A percentile compares a stretch with the other conserved stretches of the same genome.
Evolutionary conservation across 1,284 basidiomycete species (phyloP).

Genomic region (Anthracocystis setariae): DNA sequence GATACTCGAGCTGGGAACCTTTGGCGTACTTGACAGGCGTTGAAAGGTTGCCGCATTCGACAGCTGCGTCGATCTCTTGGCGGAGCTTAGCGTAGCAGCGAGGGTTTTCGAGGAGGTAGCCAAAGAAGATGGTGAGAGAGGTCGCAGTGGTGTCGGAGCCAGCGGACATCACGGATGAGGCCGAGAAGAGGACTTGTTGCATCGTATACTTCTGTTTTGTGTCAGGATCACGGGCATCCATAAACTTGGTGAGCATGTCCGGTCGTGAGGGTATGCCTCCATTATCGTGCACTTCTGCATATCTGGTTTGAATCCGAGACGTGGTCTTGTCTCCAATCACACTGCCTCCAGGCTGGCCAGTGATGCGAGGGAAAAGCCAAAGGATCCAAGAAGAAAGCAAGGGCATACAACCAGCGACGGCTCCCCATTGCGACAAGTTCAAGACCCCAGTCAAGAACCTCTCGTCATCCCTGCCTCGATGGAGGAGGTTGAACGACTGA

Average conservation of each 20-base stretch:
- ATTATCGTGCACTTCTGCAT: conserved; percentile 41
- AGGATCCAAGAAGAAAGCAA: conserved; percentile 31
- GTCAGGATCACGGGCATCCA: conserved; percentile 47
- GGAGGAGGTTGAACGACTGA: conserved; percentile 42
- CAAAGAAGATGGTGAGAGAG: conserved; percentile 56
- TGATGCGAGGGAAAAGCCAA: conserved; percentile 39
- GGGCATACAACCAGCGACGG: conserved; percentile 47
- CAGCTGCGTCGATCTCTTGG: conserved; percentile 54
- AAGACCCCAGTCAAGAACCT: conserved; percentile 48
- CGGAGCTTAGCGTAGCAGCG: conserved; percentile 50
- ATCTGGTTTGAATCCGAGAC: conserved; percentile 44
- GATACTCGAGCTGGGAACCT: conserved; percentile 51
- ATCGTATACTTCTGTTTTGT: conserved; percentile 37
- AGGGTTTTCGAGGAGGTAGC: conserved; percentile 58
- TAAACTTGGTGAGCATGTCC: conserved; percentile 57
- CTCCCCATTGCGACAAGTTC: conserved; percentile 57
- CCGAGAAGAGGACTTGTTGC: conserved; percentile 41
- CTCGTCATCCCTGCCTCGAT: conserved; percentile 38
- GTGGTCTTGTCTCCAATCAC: conserved; percentile 49
- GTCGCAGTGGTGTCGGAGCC: conserved; percentile 63
- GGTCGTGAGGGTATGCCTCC: conserved; percentile 30
- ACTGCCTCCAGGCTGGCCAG: conserved; percentile 50
- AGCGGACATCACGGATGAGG: conserved; percentile 53
- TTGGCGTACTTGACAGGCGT: conserved; percentile 56
- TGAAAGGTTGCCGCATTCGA: conserved; percentile 44